A percentile compares a stretch with the other conserved stretches of the same genome.
Evolutionary conservation across 306 rosid species (phyloP).

Genomic region (Nissolia schottii): DNA sequence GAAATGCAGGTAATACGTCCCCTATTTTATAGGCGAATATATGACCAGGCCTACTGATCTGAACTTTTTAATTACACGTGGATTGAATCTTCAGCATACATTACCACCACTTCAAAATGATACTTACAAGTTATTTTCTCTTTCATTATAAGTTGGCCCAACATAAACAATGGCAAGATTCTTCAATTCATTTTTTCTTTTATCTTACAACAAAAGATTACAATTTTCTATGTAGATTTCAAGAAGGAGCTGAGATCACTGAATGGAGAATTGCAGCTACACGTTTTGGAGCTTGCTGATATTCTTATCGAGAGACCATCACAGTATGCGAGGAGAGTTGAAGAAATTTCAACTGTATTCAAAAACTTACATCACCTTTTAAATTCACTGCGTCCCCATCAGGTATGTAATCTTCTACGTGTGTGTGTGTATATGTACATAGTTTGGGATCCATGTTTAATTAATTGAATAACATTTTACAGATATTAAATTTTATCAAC

Average conservation of each 20-base stretch:
- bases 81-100: neutral
- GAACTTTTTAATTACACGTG: neutral
- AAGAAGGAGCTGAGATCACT: slow-evolving; percentile 89
- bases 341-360: slow-evolving; percentile 85
- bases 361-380: slow-evolving; percentile 93
- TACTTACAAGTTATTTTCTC: neutral
- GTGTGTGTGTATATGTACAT: no score
- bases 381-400: slow-evolving; percentile 88
- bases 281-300: slow-evolving; percentile 92
- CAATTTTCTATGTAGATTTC: slow-evolving; percentile 49
- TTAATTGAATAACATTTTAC: no score
- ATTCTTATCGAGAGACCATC: slow-evolving; percentile 91
- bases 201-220: neutral
- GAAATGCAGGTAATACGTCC: neutral
- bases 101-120: neutral
- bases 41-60: neutral
- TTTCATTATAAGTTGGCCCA: neutral
- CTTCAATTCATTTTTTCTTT: neutral
- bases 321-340: slow-evolving; percentile 93
- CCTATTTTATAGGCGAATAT: neutral
- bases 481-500: no score
- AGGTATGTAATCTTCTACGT: slow-evolving; percentile 38
- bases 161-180: neutral
- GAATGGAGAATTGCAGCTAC: slow-evolving; percentile 78
- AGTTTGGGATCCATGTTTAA: no score